A percentile compares a stretch with the other conserved stretches of the same genome.
Conservation (phyloP, 2,329 filamentous ascomycete genomes). For the Talaromyces sp. region DNA sequence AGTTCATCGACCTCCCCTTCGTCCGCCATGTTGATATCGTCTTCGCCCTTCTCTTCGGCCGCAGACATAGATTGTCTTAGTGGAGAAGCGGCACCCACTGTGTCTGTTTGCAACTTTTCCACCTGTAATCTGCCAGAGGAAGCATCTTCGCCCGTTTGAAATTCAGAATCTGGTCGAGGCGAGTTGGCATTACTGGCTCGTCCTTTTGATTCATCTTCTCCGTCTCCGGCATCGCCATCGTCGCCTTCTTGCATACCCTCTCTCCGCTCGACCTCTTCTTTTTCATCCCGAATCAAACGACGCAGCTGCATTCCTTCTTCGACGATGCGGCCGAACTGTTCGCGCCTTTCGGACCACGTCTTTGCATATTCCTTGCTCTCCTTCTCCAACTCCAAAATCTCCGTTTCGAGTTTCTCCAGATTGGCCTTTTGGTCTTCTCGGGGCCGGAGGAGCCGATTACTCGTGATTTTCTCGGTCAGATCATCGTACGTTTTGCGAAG, state of each 20-base stretch:
- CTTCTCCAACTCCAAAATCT: constrained; percentile 79
- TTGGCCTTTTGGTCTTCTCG: constrained; percentile 77
- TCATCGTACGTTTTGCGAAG: constrained; percentile 83
- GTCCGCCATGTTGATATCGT: constrained; percentile 59
- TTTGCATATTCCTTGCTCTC: constrained; percentile 76
- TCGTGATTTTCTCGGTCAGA: constrained; percentile 79
- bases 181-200: constrained; percentile 45
- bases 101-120: constrained; percentile 25
- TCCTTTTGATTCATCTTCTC: constrained; percentile 45
- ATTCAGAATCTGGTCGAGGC: constrained; percentile 46
- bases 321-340: constrained; percentile 83
- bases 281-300: constrained; percentile 84
- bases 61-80: constrained; percentile 30
- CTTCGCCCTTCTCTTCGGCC: constrained; percentile 38
- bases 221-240: constrained; percentile 52
- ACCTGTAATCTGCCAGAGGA: constrained; percentile 18
- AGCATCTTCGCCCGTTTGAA: constrained; percentile 29
- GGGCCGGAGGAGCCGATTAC: constrained; percentile 70
- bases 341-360: constrained; percentile 78
- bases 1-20: constrained; percentile 43
- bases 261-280: constrained; percentile 84
- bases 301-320: constrained; percentile 85
- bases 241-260: constrained; percentile 69
- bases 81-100: constrained; percentile 29
- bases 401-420: constrained; percentile 75